phyloP scores from a whole-genome alignment of 495 filamentous ascomycete genomes.

The Pseudoneurospora amorphoporcata region DNA sequence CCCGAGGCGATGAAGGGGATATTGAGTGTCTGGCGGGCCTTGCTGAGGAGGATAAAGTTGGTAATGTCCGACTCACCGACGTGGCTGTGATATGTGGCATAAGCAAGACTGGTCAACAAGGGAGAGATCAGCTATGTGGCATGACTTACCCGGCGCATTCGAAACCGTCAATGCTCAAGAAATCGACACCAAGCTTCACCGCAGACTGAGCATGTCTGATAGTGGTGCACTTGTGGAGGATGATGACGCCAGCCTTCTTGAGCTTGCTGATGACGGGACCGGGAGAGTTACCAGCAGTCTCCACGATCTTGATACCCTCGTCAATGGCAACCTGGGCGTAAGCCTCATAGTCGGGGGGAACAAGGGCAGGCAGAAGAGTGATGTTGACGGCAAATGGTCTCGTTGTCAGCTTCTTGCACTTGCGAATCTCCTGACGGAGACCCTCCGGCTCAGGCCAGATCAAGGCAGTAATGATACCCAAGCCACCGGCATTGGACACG shows the following conservation, averaged over 20 bases:
- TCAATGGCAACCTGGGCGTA: conserved; percentile 92
- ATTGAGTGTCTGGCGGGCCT: conserved; percentile 73
- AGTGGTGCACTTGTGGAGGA: conserved; percentile 97
- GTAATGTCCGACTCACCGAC: conserved; percentile 96
- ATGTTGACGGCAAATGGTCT: conserved; percentile 94
- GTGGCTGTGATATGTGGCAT: conserved; percentile 24
- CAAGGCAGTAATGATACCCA: conserved; percentile 89
- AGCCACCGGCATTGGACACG: conserved; percentile 88
- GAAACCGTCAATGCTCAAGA: conserved; percentile 92
- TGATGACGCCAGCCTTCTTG: conserved; percentile 64
- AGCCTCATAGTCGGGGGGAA: conserved; percentile 82
- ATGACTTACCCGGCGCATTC: conserved; percentile 80
- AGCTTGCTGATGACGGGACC: conserved; percentile 84
- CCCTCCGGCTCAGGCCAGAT: conserved; percentile 91
- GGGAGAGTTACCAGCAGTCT: conserved; percentile 92
- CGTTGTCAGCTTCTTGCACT: conserved; percentile 73
- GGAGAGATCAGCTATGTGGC: not conserved
- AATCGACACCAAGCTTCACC: conserved; percentile 91
- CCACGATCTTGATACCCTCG: conserved; percentile 86
- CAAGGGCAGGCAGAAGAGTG: conserved; percentile 81
- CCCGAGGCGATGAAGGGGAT: conserved; percentile 93
- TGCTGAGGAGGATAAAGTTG: conserved; percentile 86
- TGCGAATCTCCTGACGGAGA: conserved; percentile 85
- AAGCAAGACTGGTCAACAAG: not conserved
- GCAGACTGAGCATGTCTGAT: conserved; percentile 88